Evolutionary conservation across 2,329 filamentous ascomycete species (phyloP).

Genomic region (Talaromyces albobiverticillius): DNA sequence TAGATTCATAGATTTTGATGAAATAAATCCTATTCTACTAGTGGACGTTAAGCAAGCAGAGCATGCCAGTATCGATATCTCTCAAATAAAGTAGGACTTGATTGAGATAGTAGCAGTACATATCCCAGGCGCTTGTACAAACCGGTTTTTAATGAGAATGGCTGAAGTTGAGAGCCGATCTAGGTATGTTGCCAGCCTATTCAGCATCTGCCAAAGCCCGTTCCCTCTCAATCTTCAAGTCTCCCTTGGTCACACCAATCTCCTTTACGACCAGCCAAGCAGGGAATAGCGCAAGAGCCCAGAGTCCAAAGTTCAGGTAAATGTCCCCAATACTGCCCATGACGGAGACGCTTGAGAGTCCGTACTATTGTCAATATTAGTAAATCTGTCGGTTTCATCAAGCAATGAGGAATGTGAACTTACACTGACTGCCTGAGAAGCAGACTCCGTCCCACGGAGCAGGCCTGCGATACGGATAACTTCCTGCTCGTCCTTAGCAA

Average conservation of each 20-base stretch:
- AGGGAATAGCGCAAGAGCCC: slow-evolving; percentile 61
- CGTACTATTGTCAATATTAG: slow-evolving; percentile 48
- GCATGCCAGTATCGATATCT: too few species aligned
- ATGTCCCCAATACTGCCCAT: slow-evolving; percentile 65
- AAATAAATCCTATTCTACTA: too few species aligned
- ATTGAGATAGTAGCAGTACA: too few species aligned
- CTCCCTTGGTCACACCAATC: slow-evolving; percentile 44
- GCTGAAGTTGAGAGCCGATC: too few species aligned
- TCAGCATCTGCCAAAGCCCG: slow-evolving; percentile 2
- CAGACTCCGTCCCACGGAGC: slow-evolving; percentile 68
- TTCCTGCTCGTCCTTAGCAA: slow-evolving; percentile 61
- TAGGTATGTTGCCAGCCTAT: too few species aligned
- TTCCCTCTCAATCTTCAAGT: slow-evolving; percentile 29
- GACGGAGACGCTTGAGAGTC: slow-evolving; percentile 58
- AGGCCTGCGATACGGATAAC: slow-evolving; percentile 67
- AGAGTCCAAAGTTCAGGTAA: slow-evolving; percentile 69
- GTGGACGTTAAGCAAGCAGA: too few species aligned
- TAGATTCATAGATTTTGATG: too few species aligned
- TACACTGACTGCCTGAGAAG: slow-evolving; percentile 66
- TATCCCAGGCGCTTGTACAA: too few species aligned
- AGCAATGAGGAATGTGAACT: slow-evolving; percentile 18
- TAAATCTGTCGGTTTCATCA: background rate
- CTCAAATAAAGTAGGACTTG: too few species aligned
- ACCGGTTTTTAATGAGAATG: too few species aligned
- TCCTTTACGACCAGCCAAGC: slow-evolving; percentile 65